Conservation (phyloP, 257 asterid species). For the Anisodus acutangulus region DNA sequence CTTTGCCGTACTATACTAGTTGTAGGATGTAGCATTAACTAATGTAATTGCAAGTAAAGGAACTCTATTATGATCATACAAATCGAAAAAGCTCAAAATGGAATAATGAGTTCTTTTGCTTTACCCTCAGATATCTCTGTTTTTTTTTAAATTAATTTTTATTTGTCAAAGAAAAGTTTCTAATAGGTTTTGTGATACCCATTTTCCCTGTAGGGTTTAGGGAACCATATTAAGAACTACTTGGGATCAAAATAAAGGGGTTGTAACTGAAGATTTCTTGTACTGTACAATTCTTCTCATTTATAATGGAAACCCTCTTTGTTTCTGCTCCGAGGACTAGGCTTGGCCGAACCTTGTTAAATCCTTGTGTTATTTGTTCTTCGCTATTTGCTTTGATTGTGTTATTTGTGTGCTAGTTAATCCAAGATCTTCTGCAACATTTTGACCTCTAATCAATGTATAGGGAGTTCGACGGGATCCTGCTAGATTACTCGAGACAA, state of each 20-base stretch:
- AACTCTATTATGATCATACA: background rate
- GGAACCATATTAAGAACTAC: background rate
- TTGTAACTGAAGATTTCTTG: background rate
- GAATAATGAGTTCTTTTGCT: background rate
- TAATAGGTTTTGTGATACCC: background rate
- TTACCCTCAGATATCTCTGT: background rate
- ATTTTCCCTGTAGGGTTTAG: background rate
- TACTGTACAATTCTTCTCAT: too few species aligned
- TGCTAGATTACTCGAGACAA: slow-evolving; percentile 92
- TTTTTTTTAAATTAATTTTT: background rate
- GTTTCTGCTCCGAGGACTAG: background rate
- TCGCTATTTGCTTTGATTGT: slow-evolving; percentile 1
- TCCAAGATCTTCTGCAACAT: background rate
- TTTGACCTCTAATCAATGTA: background rate
- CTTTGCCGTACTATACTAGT: background rate
- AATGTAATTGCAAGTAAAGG: background rate
- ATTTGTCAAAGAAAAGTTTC: background rate
- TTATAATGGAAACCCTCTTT: too few species aligned
- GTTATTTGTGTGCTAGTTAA: background rate
- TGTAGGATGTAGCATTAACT: background rate
- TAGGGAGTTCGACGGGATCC: slow-evolving; percentile 82
- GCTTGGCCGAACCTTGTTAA: background rate
- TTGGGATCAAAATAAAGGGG: background rate
- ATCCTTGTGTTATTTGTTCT: background rate
- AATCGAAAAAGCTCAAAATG: background rate